Percentiles rank a stretch among this genome's conserved stretches.
phyloP scores from a whole-genome alignment of 306 rosid genomes.

The Calophaca sinica region DNA sequence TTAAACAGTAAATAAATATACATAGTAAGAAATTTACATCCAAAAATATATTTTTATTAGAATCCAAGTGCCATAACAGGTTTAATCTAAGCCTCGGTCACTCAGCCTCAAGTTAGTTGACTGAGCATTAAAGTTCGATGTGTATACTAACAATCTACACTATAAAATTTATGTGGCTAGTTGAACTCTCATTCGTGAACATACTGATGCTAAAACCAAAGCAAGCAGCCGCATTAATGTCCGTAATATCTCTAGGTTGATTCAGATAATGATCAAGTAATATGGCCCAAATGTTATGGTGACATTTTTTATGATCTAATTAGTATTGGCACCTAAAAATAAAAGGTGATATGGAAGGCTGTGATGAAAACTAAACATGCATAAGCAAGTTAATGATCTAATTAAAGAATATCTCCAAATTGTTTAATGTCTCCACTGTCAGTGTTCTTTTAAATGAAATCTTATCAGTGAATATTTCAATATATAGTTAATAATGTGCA shows the following conservation, averaged over 20 bases:
- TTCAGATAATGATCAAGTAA: slow-evolving; percentile 9
- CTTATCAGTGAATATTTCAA: background rate
- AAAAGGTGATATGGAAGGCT: background rate
- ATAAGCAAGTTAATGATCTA: background rate
- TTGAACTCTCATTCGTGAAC: slow-evolving; percentile 2
- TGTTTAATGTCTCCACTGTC: background rate
- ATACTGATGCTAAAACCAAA: slow-evolving; percentile 5
- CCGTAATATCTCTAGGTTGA: slow-evolving; percentile 1
- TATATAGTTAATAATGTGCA: background rate
- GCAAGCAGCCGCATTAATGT: background rate
- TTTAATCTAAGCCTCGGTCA: slow-evolving; percentile 23
- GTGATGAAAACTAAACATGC: slow-evolving; percentile 6
- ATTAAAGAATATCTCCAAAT: slow-evolving; percentile 27
- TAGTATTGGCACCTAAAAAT: background rate
- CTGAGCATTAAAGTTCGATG: background rate
- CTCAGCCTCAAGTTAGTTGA: slow-evolving; percentile 3
- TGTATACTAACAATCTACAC: background rate
- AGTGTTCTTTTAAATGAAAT: slow-evolving; percentile 30
- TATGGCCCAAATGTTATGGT: slow-evolving; percentile 18
- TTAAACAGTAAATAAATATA: background rate
- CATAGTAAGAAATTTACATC: slow-evolving; percentile 2
- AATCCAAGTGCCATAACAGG: slow-evolving; percentile 11
- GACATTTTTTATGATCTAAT: background rate
- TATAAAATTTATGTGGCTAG: background rate
- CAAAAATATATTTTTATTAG: background rate